Conservation (phyloP, 441 rosid species). For the Bruguiera hainesii region DNA sequence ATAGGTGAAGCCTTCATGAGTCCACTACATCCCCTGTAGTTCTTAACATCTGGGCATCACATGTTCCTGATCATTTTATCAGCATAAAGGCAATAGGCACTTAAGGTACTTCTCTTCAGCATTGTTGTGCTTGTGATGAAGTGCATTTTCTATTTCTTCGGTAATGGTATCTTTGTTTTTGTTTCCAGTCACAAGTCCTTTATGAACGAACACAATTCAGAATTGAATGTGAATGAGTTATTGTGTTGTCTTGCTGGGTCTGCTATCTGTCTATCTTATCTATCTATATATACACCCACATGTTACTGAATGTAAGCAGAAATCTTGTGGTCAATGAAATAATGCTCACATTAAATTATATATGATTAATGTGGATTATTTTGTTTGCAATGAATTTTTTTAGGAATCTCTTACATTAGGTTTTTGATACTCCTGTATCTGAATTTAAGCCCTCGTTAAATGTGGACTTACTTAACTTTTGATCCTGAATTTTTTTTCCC, state of each 20-base stretch:
- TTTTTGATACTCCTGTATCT: not conserved
- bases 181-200: not conserved
- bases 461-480: slow-evolving; percentile 4
- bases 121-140: slow-evolving; percentile 11
- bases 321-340: not conserved
- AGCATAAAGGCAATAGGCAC: slow-evolving; percentile 73
- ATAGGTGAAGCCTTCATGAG: slow-evolving; percentile 61
- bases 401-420: too few species aligned
- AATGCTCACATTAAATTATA: not conserved
- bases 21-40: slow-evolving; percentile 73
- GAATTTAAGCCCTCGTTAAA: slow-evolving; percentile 1
- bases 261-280: not conserved
- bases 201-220: not conserved
- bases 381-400: too few species aligned
- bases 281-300: too few species aligned
- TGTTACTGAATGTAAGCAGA: not conserved
- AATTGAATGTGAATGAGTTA: not conserved
- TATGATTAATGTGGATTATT: not conserved
- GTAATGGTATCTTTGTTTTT: slow-evolving; percentile 2
- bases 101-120: slow-evolving; percentile 61
- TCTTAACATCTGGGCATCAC: slow-evolving; percentile 73
- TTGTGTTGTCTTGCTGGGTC: not conserved
- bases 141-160: slow-evolving; percentile 6
- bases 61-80: slow-evolving; percentile 88
- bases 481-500: slow-evolving; percentile 19